A percentile compares a stretch with the other conserved stretches of the same genome.
Evolutionary conservation across 2,329 filamentous ascomycete genomes (phyloP).

Genomic region (Amphichorda felina): DNA sequence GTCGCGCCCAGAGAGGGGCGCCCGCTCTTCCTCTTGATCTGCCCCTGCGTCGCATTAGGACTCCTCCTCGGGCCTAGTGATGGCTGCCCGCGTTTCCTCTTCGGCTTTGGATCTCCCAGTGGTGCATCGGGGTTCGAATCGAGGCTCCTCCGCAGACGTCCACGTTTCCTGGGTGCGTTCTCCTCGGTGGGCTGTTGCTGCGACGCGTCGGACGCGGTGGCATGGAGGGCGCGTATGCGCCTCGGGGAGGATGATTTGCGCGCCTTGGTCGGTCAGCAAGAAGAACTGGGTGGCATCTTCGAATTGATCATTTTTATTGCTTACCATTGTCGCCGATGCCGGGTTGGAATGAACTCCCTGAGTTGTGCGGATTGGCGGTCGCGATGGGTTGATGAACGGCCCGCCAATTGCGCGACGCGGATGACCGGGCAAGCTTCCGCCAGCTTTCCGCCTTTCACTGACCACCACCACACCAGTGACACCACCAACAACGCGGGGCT

Average conservation of each 20-base stretch:
- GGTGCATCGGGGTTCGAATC: conserved; percentile 1
- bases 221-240: conserved; percentile 32
- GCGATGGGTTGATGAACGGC: neutral
- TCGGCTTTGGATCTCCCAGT: conserved; percentile 5
- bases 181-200: conserved; percentile 7
- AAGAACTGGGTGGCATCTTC: too few relatives aligned
- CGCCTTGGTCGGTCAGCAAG: neutral
- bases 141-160: conserved; percentile 4
- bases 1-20: conserved; percentile 1
- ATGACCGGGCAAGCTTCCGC: too few relatives aligned
- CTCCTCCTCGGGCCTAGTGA: conserved; percentile 3
- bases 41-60: neutral
- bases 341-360: too few relatives aligned
- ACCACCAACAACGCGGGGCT: too few relatives aligned
- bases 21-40: conserved; percentile 1
- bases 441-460: too few relatives aligned
- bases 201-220: conserved; percentile 14
- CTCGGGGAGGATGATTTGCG: conserved; percentile 17
- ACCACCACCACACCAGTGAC: too few relatives aligned
- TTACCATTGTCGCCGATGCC: too few relatives aligned
- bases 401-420: too few relatives aligned
- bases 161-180: conserved; percentile 10
- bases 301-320: too few relatives aligned
- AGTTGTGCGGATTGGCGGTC: neutral
- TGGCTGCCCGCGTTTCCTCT: conserved; percentile 14